Base-by-base conservation (phyloP, 2,329 filamentous ascomycete genomes). In the Ophiosphaerella herpotricha region DNA sequence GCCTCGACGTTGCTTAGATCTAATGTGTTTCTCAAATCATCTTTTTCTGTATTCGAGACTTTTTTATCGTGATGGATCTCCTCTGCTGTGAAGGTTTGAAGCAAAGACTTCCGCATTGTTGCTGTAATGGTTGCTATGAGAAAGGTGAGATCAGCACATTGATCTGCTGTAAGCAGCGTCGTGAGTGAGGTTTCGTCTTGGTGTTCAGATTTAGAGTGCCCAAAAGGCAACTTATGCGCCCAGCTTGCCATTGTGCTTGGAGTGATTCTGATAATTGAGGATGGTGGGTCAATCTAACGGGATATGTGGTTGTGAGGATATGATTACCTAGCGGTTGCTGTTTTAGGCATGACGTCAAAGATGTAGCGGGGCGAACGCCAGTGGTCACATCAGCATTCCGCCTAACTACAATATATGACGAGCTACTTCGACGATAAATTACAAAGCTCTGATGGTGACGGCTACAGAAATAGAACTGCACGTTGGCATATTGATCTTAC, bases 61-160 rank as follows among this genome's bases (percentile, higher is more conserved):
- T 55, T 55, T 12, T 52, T 11, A 16, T 62, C 56, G 7, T 41
- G 21, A 7, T 54, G 41, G 9, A 47, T n/a, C 50, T 71, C 67
- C 44, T 72, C 64, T 2, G 67, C 63, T 11, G 63, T 60, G 39
- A 79, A 80, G 2, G 70, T 74, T 41, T 75, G 72, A 7, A 74
- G 58, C 31, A 80, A 72, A 5, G 64, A 71, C 45, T 77, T 73
- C 18, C 76, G 73, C 77, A 80, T 80, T 1, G 71, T 67, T 7
- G 76, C 75, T 3, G 77, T 78, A 34, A 75, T 75, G n/a, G 74
- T 77, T 5, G 76, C 77, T 33, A 80, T 74, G 13, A 80, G 64
- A 26, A 80, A 72, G 2, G 77, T 78, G 16, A 80, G 69, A 16
- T 78, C 75, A 39, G 71, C 72, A 34, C 78, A 76, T 60, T 79